Conservation (phyloP, 768 basidiomycete species). For the Auricularia heimuer region DNA sequence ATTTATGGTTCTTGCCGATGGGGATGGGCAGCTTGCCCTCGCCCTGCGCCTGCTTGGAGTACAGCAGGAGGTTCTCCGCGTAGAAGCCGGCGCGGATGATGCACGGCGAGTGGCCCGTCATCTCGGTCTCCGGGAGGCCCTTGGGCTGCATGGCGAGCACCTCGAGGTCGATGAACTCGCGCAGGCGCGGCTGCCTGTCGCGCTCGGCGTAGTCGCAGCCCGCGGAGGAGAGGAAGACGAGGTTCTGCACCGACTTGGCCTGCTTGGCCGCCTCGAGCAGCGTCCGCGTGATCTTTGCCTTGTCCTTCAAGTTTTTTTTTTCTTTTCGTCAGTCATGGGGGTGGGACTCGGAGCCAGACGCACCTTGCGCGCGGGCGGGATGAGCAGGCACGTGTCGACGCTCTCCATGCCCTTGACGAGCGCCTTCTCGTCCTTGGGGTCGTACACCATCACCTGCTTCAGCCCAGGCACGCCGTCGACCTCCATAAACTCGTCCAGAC, state of each 20-base stretch:
- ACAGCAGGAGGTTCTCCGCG: slow-evolving; percentile 22
- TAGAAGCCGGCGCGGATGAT: slow-evolving; percentile 24
- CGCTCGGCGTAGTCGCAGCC: slow-evolving; percentile 22
- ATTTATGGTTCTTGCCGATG: slow-evolving; percentile 18
- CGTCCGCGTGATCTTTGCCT: slow-evolving; percentile 15
- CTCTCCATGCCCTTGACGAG: slow-evolving; percentile 13
- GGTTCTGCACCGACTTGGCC: slow-evolving; percentile 14
- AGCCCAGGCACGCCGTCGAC: not conserved
- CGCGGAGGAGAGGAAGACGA: slow-evolving; percentile 18
- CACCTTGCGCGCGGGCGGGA: slow-evolving; percentile 15
- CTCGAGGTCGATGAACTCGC: slow-evolving; percentile 26
- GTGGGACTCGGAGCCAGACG: not conserved
- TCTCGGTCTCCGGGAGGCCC: slow-evolving; percentile 13
- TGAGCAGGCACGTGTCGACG: slow-evolving; percentile 18
- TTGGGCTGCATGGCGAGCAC: slow-evolving; percentile 18
- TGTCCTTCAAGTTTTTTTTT: slow-evolving; percentile 11
- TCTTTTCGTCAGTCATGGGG: not conserved
- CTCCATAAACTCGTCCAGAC: slow-evolving; percentile 11
- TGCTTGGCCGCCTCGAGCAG: slow-evolving; percentile 15
- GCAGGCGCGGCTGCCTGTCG: slow-evolving; percentile 21
- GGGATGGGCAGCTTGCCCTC: slow-evolving; percentile 20
- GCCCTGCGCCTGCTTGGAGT: slow-evolving; percentile 18
- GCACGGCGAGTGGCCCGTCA: slow-evolving; percentile 21
- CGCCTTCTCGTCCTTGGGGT: slow-evolving; percentile 12
- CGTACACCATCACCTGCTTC: slow-evolving; percentile 10